Evolutionary conservation across 169 alveolate genomes (phyloP).

Genomic region (Eimeria mitis): DNA sequence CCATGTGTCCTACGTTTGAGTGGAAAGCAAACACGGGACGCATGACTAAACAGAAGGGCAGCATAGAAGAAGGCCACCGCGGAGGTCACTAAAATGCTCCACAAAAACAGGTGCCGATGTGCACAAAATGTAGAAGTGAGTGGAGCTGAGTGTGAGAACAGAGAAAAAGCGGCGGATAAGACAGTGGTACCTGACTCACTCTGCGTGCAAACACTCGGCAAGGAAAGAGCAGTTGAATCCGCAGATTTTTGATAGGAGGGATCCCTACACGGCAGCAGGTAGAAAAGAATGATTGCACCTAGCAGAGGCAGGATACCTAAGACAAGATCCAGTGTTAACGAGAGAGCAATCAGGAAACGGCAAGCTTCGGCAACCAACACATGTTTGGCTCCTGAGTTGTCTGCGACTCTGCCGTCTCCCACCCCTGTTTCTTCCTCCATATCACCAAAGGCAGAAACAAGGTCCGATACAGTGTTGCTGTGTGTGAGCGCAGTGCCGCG

Average conservation of each 20-base stretch:
- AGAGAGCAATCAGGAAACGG: conserved; percentile 40
- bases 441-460: neutral
- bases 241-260: neutral
- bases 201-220: conserved; percentile 6
- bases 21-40: conserved; percentile 44
- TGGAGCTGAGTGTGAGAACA: neutral
- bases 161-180: neutral
- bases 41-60: conserved; percentile 28
- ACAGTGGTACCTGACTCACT: conserved; percentile 6
- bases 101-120: neutral
- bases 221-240: neutral
- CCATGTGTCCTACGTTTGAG: neutral
- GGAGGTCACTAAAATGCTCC: conserved; percentile 41
- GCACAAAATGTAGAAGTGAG: conserved; percentile 30
- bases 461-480: conserved; percentile 18
- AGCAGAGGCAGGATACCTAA: conserved; percentile 63
- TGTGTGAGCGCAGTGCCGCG: neutral
- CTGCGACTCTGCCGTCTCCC: neutral
- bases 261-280: conserved; percentile 5
- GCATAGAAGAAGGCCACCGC: conserved; percentile 27
- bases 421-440: neutral
- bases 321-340: conserved; percentile 56
- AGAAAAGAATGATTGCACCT: conserved; percentile 7
- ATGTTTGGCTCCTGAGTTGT: neutral
- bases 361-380: conserved; percentile 62